Conservation (phyloP, 208 protist genomes). For the Leishmania gerbilli region DNA sequence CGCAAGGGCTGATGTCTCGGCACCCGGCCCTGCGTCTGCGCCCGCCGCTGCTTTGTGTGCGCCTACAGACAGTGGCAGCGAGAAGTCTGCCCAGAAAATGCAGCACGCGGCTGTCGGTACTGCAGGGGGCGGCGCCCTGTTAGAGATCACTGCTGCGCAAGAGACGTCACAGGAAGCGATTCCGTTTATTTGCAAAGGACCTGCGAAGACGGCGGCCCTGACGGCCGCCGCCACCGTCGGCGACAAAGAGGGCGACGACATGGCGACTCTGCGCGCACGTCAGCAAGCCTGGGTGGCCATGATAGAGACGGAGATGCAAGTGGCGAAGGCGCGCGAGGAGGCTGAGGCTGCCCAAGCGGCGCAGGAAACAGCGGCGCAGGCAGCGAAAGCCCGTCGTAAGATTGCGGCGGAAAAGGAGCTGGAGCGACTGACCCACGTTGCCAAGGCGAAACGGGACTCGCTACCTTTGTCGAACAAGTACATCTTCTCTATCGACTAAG, state of each 20-base stretch:
- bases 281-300: conserved; percentile 71
- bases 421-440: conserved; percentile 43
- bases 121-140: background rate
- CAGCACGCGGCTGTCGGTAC: background rate
- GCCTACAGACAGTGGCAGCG: background rate
- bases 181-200: conserved; percentile 25
- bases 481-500: conserved; percentile 86
- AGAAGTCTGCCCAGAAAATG: background rate
- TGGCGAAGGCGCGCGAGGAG: conserved; percentile 36
- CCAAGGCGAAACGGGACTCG: conserved; percentile 44
- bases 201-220: conserved; percentile 6
- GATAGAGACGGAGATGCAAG: conserved; percentile 50
- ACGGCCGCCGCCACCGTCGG: background rate
- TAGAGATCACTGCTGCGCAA: background rate
- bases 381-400: conserved; percentile 34
- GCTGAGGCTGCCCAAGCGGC: conserved; percentile 37
- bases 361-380: conserved; percentile 43
- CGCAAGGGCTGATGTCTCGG: background rate
- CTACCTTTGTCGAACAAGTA: conserved; percentile 75
- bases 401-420: conserved; percentile 49
- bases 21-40: background rate
- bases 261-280: conserved; percentile 39
- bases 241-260: conserved; percentile 7
- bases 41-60: background rate
- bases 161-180: conserved; percentile 10